Conservation (phyloP, 345 rosid genomes). For the Gossypioides kirkii region DNA sequence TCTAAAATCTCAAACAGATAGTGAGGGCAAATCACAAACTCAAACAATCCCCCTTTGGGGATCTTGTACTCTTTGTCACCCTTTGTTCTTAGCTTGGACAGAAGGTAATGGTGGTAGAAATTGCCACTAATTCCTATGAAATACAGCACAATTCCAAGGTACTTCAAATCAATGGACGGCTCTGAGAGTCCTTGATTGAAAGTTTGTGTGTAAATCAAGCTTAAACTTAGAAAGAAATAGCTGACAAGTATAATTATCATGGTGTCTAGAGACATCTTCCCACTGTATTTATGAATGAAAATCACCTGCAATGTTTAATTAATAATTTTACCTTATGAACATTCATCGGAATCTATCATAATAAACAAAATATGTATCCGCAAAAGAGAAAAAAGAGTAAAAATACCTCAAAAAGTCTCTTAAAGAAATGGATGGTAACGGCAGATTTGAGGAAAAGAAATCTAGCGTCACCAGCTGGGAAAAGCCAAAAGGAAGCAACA, state of each 20-base stretch:
- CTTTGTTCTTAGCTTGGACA: conserved; percentile 46
- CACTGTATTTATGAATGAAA: conserved; percentile 63
- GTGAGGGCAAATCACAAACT: conserved; percentile 61
- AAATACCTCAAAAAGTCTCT: conserved; percentile 49
- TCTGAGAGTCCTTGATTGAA: conserved; percentile 31
- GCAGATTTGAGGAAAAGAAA: conserved; percentile 43
- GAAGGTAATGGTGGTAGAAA: conserved; percentile 68
- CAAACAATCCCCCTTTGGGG: conserved; percentile 62
- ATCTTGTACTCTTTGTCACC: conserved; percentile 53
- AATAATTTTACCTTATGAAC: not conserved
- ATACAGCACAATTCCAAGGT: conserved; percentile 42
- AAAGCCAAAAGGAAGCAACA: conserved; percentile 40
- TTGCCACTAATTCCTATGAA: conserved; percentile 57
- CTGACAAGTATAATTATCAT: conserved; percentile 25
- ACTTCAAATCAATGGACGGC: conserved; percentile 40
- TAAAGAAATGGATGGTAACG: conserved; percentile 61
- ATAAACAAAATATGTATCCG: too few species aligned
- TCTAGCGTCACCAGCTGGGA: conserved; percentile 42
- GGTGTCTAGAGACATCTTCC: conserved; percentile 34
- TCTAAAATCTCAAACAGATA: conserved; percentile 65
- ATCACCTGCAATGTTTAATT: conserved; percentile 16
- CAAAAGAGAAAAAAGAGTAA: not conserved
- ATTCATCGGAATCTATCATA: too few species aligned
- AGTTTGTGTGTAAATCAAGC: conserved; percentile 43
- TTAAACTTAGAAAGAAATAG: conserved; percentile 35